Evolutionary conservation across 192 early-diverging fungal species (phyloP).

Genomic region (Pilaira anomala): DNA sequence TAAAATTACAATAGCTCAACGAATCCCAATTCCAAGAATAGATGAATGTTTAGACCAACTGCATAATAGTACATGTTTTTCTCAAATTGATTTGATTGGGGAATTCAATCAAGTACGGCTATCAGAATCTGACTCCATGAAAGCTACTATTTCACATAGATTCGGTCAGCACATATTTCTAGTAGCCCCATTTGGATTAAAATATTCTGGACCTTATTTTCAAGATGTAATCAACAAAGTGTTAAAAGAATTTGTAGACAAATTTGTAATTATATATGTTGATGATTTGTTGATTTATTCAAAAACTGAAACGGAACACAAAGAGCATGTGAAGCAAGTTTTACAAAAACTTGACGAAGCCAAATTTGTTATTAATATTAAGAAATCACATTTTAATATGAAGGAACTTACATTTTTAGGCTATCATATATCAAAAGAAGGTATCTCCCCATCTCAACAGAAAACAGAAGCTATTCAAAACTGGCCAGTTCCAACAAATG

Average conservation of each 20-base stretch:
- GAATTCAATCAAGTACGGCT: conserved; percentile 48
- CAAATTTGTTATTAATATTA: conserved; percentile 10
- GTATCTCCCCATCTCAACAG: conserved; percentile 17
- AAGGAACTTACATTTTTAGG: conserved; percentile 31
- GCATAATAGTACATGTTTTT: conserved; percentile 31
- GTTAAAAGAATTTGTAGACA: not conserved
- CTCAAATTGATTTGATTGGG: conserved; percentile 40
- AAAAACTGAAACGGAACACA: conserved; percentile 31
- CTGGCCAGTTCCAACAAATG: conserved; percentile 18
- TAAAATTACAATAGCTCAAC: conserved; percentile 44
- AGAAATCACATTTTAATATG: conserved; percentile 15
- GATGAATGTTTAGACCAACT: conserved; percentile 41
- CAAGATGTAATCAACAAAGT: conserved; percentile 17
- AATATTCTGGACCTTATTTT: conserved; percentile 25
- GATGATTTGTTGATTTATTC: conserved; percentile 44
- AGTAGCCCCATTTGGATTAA: conserved; percentile 31
- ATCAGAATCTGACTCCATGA: conserved; percentile 24
- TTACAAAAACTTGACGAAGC: conserved; percentile 22
- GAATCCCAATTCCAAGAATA: conserved; percentile 49
- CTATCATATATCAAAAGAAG: conserved; percentile 22
- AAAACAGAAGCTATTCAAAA: conserved; percentile 25
- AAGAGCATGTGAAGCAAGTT: conserved; percentile 18
- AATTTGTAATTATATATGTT: conserved; percentile 37
- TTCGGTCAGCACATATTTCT: conserved; percentile 23
- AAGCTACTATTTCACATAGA: conserved; percentile 34